These are phyloP conservation scores for Myriosclerotinia curreyana DNA, from an alignment of 2,329 filamentous ascomycete genomes.

Conservation along the genomic window DNA sequence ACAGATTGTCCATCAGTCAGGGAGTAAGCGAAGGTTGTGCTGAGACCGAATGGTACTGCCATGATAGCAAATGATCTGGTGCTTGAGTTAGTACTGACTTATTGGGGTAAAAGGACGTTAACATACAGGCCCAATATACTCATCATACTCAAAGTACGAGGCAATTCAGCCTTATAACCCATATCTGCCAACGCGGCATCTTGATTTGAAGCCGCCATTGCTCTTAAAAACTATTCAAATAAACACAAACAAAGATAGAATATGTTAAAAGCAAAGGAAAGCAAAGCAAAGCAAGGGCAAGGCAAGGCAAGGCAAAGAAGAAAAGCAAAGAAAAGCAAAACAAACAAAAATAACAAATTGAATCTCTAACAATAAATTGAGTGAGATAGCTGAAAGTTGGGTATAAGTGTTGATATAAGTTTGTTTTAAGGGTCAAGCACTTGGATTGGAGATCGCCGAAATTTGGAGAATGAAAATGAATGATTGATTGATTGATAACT, in stretches of 20 bases:
- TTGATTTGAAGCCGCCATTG: slow-evolving; percentile 15
- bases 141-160: slow-evolving; percentile 65
- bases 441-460: slow-evolving; percentile 25
- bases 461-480: slow-evolving; percentile 24
- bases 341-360: background rate
- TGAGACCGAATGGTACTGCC: slow-evolving; percentile 53
- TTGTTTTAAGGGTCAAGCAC: slow-evolving; percentile 18
- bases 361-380: slow-evolving; percentile 16
- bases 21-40: slow-evolving; percentile 66
- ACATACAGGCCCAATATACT: slow-evolving; percentile 57
- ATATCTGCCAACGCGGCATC: slow-evolving; percentile 37
- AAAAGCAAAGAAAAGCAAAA: too few relatives aligned
- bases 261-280: background rate
- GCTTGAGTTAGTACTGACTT: slow-evolving; percentile 29
- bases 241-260: background rate
- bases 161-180: slow-evolving; percentile 66
- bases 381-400: background rate
- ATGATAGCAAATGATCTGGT: slow-evolving; percentile 66
- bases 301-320: too few relatives aligned
- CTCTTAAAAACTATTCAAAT: background rate
- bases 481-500: too few relatives aligned
- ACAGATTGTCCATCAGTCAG: slow-evolving; percentile 66
- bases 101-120: slow-evolving; percentile 17
- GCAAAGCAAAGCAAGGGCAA: too few relatives aligned
- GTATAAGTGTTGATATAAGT: slow-evolving; percentile 6